Conservation (phyloP, 352 stramenopile species). For the Pythium scleroteichum region DNA sequence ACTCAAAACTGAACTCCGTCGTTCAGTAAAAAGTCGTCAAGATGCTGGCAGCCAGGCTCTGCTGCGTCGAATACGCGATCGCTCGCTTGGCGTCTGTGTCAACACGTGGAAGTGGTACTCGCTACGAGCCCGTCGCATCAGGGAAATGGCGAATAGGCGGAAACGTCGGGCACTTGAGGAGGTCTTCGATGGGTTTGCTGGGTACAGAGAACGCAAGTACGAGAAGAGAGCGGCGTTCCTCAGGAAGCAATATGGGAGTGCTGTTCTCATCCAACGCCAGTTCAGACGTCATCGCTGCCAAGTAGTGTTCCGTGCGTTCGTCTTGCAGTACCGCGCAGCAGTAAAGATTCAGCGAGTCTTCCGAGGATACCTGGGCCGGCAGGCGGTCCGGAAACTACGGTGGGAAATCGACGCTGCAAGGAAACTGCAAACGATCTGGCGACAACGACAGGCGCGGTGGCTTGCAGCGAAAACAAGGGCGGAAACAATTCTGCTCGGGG, state of each 20-base stretch:
- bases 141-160: slow-evolving; percentile 33
- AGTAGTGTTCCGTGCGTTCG: slow-evolving; percentile 36
- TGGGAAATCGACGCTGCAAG: slow-evolving; percentile 45
- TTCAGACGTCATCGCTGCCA: slow-evolving; percentile 62
- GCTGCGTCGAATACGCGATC: slow-evolving; percentile 35
- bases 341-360: slow-evolving; percentile 58
- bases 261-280: slow-evolving; percentile 67
- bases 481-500: slow-evolving; percentile 60
- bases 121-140: slow-evolving; percentile 33
- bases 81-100: slow-evolving; percentile 34
- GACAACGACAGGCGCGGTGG: slow-evolving; percentile 40
- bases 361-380: slow-evolving; percentile 45
- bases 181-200: slow-evolving; percentile 19
- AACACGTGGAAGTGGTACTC: slow-evolving; percentile 27
- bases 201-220: slow-evolving; percentile 30
- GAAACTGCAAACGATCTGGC: slow-evolving; percentile 60
- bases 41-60: slow-evolving; percentile 29
- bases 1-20: slow-evolving; percentile 12
- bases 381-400: slow-evolving; percentile 36
- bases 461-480: slow-evolving; percentile 41
- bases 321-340: slow-evolving; percentile 45
- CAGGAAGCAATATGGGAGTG: slow-evolving; percentile 38
- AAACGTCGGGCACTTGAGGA: slow-evolving; percentile 5
- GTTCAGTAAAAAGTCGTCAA: slow-evolving; percentile 38
- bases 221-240: slow-evolving; percentile 41